Base-by-base conservation (phyloP, 345 rosid species). In the Luvunga scandens region DNA sequence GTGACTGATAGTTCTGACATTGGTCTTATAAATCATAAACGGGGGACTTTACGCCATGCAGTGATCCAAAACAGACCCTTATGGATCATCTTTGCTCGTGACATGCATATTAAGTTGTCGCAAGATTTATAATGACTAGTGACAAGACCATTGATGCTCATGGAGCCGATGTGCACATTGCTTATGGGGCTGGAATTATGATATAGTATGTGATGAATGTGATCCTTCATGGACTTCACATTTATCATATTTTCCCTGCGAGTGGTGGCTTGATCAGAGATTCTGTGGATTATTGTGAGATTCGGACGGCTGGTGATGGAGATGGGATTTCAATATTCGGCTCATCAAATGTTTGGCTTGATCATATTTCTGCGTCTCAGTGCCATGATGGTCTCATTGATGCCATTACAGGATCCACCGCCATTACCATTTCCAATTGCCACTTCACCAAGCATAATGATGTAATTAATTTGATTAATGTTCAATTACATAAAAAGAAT, bases 141-240 rank as follows among this genome's bases (percentile, higher is more conserved):
- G 75, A 91, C 72, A 93, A 92, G 81, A 95, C 98, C 6, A 93
- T 95, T 34, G 98, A 93, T n/a, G 98, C 79, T 4, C 84, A 98
- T 25, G 97, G 98, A 27, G 92, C 85, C 2, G 87, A 73, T 22
- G 86, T 93, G 68, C 93, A 88, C 55, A 87, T 93, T 33, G 88
- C 87, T 31, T 60, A 66, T 13, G 98, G 98, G 0, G 92, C 88
- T 31, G 90, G 95, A 10, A 70, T 95, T 18, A 93, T 90, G 4
- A 22, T 95, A 6, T 97, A 95, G 56, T 91, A 81, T 63, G 90
- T 84, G n/a, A 77, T 83, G 64, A 88, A 93, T 62, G 90, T 95
- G 59, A 95, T 93, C 85, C 86, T 95, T 75, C 94, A 91, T 65
- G 82, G 81, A 53, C 65, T 93, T 9, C 90, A 82, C 57, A 45